phyloP scores from a whole-genome alignment of 2,329 filamentous ascomycete species.

The Teratosphaeria nubilosa region DNA sequence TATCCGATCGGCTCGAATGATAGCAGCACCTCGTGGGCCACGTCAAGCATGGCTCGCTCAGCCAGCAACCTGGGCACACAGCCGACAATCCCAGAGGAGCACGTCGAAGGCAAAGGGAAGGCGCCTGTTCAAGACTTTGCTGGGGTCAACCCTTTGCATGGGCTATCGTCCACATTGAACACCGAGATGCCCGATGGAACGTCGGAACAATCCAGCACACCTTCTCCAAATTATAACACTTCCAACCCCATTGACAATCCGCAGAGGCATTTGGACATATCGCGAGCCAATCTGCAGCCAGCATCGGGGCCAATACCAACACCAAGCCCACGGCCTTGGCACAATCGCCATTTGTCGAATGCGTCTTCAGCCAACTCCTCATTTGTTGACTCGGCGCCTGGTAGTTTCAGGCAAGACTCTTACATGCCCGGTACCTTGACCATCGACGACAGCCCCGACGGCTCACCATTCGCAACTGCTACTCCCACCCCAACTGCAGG shows the following conservation, averaged over 20 bases:
- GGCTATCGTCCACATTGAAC: slow-evolving; percentile 34
- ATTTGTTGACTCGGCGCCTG: slow-evolving; percentile 54
- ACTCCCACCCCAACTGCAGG: slow-evolving; percentile 43
- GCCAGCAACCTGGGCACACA: slow-evolving; percentile 44
- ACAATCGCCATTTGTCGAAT: slow-evolving; percentile 75
- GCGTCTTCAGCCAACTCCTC: slow-evolving; percentile 78
- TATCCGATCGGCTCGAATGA: slow-evolving; percentile 25
- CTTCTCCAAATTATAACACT: slow-evolving; percentile 7
- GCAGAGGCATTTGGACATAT: slow-evolving; percentile 38
- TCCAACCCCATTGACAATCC: slow-evolving; percentile 21
- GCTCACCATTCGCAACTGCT: slow-evolving; percentile 27
- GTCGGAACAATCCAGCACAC: slow-evolving; percentile 13
- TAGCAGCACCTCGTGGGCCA: slow-evolving; percentile 24
- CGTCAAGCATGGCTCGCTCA: slow-evolving; percentile 23
- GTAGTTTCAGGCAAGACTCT: slow-evolving; percentile 17
- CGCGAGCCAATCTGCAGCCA: slow-evolving; percentile 32
- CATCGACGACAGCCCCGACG: slow-evolving; percentile 33
- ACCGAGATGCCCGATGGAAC: slow-evolving; percentile 12
- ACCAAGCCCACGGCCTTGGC: slow-evolving; percentile 28
- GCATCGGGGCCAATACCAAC: slow-evolving; percentile 17
- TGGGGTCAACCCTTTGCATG: slow-evolving; percentile 33
- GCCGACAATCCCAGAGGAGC: slow-evolving; percentile 26
- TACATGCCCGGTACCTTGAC: slow-evolving; percentile 38
- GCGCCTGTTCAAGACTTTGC: slow-evolving; percentile 33
- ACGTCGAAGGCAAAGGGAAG: slow-evolving; percentile 37